Evolutionary conservation across 2,329 filamentous ascomycete species (phyloP).

Genomic region (Exophiala aquamarina): DNA sequence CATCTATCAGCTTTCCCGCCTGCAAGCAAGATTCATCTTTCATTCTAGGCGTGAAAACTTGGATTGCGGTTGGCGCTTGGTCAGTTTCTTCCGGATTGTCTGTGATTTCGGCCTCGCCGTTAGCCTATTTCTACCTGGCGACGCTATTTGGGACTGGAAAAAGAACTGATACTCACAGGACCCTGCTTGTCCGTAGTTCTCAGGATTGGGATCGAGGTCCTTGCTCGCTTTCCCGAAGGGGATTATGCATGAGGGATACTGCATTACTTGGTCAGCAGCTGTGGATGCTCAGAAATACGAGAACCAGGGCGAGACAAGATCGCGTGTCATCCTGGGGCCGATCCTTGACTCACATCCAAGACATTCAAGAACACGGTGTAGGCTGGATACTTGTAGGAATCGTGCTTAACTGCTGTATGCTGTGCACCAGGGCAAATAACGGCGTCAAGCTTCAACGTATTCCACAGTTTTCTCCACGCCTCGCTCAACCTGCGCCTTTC

Average conservation of each 20-base stretch:
- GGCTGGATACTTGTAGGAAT: constrained; percentile 3
- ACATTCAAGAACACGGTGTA: constrained; percentile 9
- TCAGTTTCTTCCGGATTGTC: constrained; percentile 1
- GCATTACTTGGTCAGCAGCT: not conserved
- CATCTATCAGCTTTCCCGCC: constrained; percentile 2
- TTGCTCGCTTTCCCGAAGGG: not conserved
- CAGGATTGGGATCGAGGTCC: not conserved
- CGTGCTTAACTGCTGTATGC: constrained; percentile 8
- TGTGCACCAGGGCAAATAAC: constrained; percentile 4
- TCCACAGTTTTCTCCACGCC: constrained; percentile 8
- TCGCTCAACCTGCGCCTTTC: not conserved
- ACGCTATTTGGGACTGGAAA: too few relatives aligned
- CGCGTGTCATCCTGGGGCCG: too few relatives aligned
- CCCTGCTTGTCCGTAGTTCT: too few relatives aligned
- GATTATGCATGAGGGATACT: constrained; percentile 1
- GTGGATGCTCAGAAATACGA: not conserved
- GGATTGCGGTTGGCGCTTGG: constrained; percentile 1
- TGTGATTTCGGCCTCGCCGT: not conserved
- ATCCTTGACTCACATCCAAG: constrained; percentile 3
- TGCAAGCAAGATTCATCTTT: constrained; percentile 2
- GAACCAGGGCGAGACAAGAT: not conserved
- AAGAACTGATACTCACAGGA: too few relatives aligned
- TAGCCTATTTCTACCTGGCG: too few relatives aligned
- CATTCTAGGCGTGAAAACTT: not conserved
- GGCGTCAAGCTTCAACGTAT: not conserved